phyloP scores from a whole-genome alignment of 164 flowering plant species.

The Macadamia tetraphylla region DNA sequence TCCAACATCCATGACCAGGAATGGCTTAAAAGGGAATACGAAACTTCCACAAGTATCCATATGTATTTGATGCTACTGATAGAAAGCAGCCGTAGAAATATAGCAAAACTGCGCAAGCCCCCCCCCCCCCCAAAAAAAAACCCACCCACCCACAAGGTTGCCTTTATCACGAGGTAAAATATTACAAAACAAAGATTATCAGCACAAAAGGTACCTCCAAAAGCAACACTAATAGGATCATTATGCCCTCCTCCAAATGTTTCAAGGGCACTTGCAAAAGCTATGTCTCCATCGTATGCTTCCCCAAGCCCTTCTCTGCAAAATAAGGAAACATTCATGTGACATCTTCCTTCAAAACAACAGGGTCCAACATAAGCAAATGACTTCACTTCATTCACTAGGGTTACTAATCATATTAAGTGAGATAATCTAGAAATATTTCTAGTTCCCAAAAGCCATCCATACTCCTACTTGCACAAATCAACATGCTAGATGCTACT shows the following conservation, averaged over 20 bases:
- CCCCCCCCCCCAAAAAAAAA: too few relatives aligned
- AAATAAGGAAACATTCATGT: constrained; percentile 3
- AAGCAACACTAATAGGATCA: constrained; percentile 91
- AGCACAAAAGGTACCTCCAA: constrained; percentile 64
- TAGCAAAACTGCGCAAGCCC: background rate
- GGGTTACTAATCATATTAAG: background rate
- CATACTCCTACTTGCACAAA: background rate
- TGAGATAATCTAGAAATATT: background rate
- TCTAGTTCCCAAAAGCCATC: background rate
- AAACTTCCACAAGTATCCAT: too few relatives aligned
- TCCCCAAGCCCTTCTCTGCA: constrained; percentile 97
- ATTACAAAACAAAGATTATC: background rate
- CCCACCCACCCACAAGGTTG: too few relatives aligned
- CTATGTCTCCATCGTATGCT: constrained; percentile 87
- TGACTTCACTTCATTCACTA: too few relatives aligned
- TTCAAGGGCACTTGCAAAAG: constrained; percentile 90
- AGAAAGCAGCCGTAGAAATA: too few relatives aligned
- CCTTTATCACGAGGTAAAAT: too few relatives aligned
- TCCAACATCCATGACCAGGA: too few relatives aligned
- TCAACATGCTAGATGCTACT: too few relatives aligned
- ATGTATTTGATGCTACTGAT: too few relatives aligned
- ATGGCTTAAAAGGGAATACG: too few relatives aligned
- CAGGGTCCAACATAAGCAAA: too few relatives aligned
- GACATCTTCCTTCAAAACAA: too few relatives aligned
- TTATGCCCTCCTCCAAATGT: constrained; percentile 93